Percentiles rank a stretch among this genome's conserved stretches.
phyloP scores from a whole-genome alignment of 192 early-diverging fungal species.

The Backusella liffmaniae region DNA sequence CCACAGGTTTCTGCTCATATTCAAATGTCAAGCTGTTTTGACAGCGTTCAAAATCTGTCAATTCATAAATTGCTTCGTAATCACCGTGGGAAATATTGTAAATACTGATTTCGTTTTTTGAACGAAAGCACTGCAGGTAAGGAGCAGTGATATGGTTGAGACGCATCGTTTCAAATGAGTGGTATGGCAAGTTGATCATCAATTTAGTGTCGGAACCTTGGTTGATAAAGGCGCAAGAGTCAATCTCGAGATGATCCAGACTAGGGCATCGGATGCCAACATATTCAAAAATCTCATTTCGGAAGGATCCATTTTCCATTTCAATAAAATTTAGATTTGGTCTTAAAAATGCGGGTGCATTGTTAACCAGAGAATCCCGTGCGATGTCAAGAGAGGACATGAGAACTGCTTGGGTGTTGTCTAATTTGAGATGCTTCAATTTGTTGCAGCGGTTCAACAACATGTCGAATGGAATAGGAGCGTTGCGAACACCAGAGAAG shows the following conservation, averaged over 20 bases:
- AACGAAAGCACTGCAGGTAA: background rate
- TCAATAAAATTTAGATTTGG: background rate
- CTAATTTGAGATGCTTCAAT: background rate
- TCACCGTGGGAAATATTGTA: background rate
- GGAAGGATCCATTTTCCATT: constrained; percentile 12
- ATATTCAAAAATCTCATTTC: background rate
- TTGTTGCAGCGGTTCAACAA: background rate
- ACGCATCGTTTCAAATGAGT: background rate
- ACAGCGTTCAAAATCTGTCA: background rate
- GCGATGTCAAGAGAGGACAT: background rate
- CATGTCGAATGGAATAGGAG: background rate
- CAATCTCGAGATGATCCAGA: background rate
- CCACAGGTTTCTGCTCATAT: background rate
- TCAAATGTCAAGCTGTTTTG: background rate
- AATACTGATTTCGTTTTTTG: background rate
- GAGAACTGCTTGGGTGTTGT: background rate
- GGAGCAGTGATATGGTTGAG: background rate
- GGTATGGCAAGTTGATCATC: background rate
- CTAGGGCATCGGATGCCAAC: background rate
- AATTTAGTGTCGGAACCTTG: background rate
- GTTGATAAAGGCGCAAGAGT: background rate
- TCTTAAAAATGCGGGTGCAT: background rate
- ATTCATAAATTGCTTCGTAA: background rate
- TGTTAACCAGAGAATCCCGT: background rate
- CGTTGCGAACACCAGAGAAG: constrained; percentile 4